Evolutionary conservation across 768 basidiomycete genomes (phyloP), one percentile per base, ranked within the genome.

Genomic region (Candolleomyces aberdarensis): DNA sequence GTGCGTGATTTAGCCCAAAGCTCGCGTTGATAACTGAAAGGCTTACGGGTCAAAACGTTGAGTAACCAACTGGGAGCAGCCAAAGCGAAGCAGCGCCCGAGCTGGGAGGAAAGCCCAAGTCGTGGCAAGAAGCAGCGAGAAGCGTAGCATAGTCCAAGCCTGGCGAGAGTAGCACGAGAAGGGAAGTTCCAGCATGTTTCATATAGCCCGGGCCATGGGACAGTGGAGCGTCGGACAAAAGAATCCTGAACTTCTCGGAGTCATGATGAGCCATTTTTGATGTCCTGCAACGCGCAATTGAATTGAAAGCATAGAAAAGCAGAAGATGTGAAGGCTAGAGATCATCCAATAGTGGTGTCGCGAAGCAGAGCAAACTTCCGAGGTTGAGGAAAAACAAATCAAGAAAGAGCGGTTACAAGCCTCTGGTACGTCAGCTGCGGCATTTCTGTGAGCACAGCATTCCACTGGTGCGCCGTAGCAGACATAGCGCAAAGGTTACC

Each of bases 11-110:
- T 10, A 51, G 50, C 17, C 13, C n/a, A 51, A 14, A 26, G 29
- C 7, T 31, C n/a, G 22, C 6, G 20, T 9, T 9, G 10, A 31
- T 20, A 9, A 1, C 2, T 14, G 29, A 20, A 26, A 26, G 19
- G 20, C 54, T 40, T 29, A 56, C 54, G 54, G 54, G 54, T 56
- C 54, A 41, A 56, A 43, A 8, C 54, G 54, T 26, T 56, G n/a
- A 6, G 54, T 56, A 10, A 56, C 54, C 9, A 56, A n/a, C 54
- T 56, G 54, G 9, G 54, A 56, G 39, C 54, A 56, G 4, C 40
- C 54, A 43, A 56, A 56, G 31, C 54, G 54, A 17, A 56, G 3
- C 7, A 56, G 54, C 4, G 54, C 54, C 17, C 41, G 40, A 15
- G 54, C 36, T 9, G 39, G 54, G 9, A 56, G 54, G n/a, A 8